These are phyloP conservation scores for Triglochin maritima DNA, from an alignment of 106 monocot species.

Conservation along the genomic window DNA sequence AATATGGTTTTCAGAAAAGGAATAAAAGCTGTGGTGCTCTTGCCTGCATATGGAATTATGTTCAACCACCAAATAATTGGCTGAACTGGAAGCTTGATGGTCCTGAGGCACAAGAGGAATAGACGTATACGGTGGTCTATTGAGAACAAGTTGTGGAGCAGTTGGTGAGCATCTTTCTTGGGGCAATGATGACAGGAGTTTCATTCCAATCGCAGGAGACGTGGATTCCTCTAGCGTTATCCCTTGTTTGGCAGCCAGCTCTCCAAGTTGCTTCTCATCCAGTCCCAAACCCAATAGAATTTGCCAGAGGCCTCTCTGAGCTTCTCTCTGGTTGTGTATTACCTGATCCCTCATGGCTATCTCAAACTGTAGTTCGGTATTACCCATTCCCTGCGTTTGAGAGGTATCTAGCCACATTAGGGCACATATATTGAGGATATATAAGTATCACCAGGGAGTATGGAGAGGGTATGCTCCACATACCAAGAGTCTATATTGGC, in stretches of 20 bases:
- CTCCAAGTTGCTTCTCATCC: slow-evolving; percentile 59
- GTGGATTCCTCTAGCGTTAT: slow-evolving; percentile 72
- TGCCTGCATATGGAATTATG: slow-evolving; percentile 25
- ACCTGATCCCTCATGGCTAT: slow-evolving; percentile 95
- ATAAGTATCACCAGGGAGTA: too few relatives aligned
- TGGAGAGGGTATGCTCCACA: slow-evolving; percentile 7
- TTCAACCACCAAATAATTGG: slow-evolving; percentile 22
- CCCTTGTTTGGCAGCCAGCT: slow-evolving; percentile 74
- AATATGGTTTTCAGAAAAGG: slow-evolving; percentile 32
- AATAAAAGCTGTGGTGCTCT: slow-evolving; percentile 52
- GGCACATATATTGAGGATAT: too few relatives aligned
- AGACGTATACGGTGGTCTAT: slow-evolving; percentile 21
- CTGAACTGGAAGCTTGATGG: slow-evolving; percentile 37
- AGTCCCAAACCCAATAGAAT: slow-evolving; percentile 79
- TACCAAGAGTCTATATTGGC: slow-evolving; percentile 90
- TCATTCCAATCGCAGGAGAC: slow-evolving; percentile 19
- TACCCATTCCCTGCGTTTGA: slow-evolving; percentile 64
- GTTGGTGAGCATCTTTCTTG: slow-evolving; percentile 4
- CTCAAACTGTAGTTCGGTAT: slow-evolving; percentile 96
- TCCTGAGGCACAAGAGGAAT: slow-evolving; percentile 37
- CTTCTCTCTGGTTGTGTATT: slow-evolving; percentile 87
- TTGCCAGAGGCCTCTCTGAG: slow-evolving; percentile 73
- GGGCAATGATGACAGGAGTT: slow-evolving; percentile 12
- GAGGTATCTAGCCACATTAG: not conserved
- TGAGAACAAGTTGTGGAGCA: slow-evolving; percentile 9